These are phyloP conservation scores for Aspergillus arachidicola DNA, from an alignment of 2,329 filamentous ascomycete genomes.

Conservation along the genomic window DNA sequence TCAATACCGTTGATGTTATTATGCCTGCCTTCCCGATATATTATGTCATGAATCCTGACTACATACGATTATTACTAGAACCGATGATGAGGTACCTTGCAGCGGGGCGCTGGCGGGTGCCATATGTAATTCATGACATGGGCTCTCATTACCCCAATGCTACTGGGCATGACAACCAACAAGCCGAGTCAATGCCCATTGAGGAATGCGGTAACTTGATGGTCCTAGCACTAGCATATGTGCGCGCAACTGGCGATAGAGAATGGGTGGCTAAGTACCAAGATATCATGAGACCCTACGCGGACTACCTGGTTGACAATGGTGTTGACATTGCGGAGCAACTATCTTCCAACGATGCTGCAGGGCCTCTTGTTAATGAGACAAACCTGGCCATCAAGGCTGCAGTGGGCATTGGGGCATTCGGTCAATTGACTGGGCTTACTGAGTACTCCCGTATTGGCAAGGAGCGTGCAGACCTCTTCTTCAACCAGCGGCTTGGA, in stretches of 20 bases:
- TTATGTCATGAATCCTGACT: conserved; percentile 46
- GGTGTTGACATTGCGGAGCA: conserved; percentile 44
- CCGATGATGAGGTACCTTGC: conserved; percentile 48
- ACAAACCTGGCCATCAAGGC: conserved; percentile 53
- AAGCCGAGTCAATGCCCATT: conserved; percentile 46
- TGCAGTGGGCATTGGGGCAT: conserved; percentile 51
- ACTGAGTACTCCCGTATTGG: conserved; percentile 41
- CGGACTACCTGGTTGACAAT: conserved; percentile 46
- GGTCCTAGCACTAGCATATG: conserved; percentile 42
- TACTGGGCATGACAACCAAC: conserved; percentile 41
- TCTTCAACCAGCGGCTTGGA: conserved; percentile 39
- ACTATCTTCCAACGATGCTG: conserved; percentile 48
- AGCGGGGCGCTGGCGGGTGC: conserved; percentile 41
- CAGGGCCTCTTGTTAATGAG: conserved; percentile 45
- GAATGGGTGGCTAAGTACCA: conserved; percentile 41
- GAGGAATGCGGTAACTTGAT: conserved; percentile 47
- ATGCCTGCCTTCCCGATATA: conserved; percentile 48
- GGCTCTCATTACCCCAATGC: conserved; percentile 47
- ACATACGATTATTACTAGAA: conserved; percentile 47
- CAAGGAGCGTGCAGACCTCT: conserved; percentile 35
- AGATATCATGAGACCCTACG: conserved; percentile 39
- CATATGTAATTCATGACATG: conserved; percentile 46
- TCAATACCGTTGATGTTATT: conserved; percentile 49
- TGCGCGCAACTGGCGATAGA: conserved; percentile 41
- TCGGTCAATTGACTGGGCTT: conserved; percentile 41